These are phyloP conservation scores for Coemansia sp. DNA, from an alignment of 192 early-diverging fungal genomes.

Conservation along the genomic window DNA sequence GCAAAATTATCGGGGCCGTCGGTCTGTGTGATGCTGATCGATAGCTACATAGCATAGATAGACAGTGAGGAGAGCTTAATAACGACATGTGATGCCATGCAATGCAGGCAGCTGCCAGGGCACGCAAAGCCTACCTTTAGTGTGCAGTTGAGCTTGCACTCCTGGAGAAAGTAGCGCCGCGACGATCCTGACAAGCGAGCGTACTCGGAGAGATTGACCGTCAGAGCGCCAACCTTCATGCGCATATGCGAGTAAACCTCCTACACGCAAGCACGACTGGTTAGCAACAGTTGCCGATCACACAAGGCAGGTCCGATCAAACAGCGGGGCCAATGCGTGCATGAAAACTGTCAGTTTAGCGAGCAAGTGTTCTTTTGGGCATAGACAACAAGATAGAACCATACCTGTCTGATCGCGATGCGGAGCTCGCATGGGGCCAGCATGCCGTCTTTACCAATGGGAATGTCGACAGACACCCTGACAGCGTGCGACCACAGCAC, in stretches of 20 bases:
- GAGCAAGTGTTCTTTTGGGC: too few species aligned
- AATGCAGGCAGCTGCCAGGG: not conserved
- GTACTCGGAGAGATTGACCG: conserved; percentile 80
- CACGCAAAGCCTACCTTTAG: conserved; percentile 59
- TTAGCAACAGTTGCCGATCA: not conserved
- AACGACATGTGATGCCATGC: not conserved
- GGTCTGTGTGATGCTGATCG: conserved; percentile 34
- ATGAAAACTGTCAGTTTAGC: not conserved
- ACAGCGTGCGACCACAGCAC: conserved; percentile 67
- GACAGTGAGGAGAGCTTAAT: not conserved
- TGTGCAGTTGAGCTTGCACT: conserved; percentile 78
- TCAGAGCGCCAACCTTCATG: conserved; percentile 60
- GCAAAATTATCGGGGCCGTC: conserved; percentile 32
- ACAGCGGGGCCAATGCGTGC: not conserved
- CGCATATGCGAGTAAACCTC: conserved; percentile 50
- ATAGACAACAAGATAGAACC: too few species aligned
- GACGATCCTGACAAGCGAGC: conserved; percentile 58
- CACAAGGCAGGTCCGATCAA: conserved; percentile 1
- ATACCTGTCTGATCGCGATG: conserved; percentile 69
- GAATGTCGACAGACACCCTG: conserved; percentile 57
- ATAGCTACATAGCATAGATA: conserved; percentile 32
- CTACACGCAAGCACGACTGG: conserved; percentile 22
- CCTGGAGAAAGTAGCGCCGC: conserved; percentile 62
- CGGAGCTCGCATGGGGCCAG: conserved; percentile 74
- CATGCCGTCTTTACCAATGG: conserved; percentile 72